A percentile compares a stretch with the other conserved stretches of the same genome.
These are phyloP conservation scores for Lichtheimia ornata DNA, from an alignment of 371 early-diverging fungal species.

Conservation along the genomic window DNA sequence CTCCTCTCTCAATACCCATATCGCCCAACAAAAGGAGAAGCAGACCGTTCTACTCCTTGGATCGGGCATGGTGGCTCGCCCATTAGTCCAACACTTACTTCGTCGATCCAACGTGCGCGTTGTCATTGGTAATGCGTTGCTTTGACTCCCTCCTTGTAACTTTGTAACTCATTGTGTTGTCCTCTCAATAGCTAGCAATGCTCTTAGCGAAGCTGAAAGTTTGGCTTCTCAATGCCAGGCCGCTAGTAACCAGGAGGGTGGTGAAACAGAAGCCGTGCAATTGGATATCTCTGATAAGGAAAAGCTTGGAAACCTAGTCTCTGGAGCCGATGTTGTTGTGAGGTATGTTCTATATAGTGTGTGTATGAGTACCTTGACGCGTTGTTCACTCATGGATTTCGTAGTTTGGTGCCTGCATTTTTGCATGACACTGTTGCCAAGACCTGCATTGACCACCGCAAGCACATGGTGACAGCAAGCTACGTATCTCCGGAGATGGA, in stretches of 20 bases:
- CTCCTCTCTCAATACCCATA: slow-evolving; percentile 34
- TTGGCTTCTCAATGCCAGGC: slow-evolving; percentile 50
- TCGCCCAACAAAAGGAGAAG: slow-evolving; percentile 24
- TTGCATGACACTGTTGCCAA: slow-evolving; percentile 87
- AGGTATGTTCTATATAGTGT: slow-evolving; percentile 48
- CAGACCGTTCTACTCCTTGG: slow-evolving; percentile 80
- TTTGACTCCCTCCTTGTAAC: no score
- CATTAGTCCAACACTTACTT: slow-evolving; percentile 82
- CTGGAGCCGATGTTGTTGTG: slow-evolving; percentile 86
- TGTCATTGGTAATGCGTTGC: slow-evolving; percentile 62
- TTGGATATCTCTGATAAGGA: slow-evolving; percentile 55
- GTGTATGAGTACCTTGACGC: not conserved
- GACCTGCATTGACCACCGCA: slow-evolving; percentile 79
- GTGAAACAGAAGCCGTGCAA: slow-evolving; percentile 53
- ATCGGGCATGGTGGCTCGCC: slow-evolving; percentile 93
- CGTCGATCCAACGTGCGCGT: slow-evolving; percentile 66
- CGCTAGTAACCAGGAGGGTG: slow-evolving; percentile 19
- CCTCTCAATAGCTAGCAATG: slow-evolving; percentile 70
- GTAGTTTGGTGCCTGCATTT: slow-evolving; percentile 92
- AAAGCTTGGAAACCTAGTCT: slow-evolving; percentile 65
- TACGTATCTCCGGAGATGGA: slow-evolving; percentile 95
- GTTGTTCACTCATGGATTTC: not conserved
- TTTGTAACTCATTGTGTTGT: not conserved
- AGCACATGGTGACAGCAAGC: slow-evolving; percentile 96
- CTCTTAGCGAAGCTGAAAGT: slow-evolving; percentile 64